Evolutionary conservation across 768 basidiomycete species (phyloP), one percentile per base, ranked within the genome.

Genomic region (Macrolepiota fuliginosa): DNA sequence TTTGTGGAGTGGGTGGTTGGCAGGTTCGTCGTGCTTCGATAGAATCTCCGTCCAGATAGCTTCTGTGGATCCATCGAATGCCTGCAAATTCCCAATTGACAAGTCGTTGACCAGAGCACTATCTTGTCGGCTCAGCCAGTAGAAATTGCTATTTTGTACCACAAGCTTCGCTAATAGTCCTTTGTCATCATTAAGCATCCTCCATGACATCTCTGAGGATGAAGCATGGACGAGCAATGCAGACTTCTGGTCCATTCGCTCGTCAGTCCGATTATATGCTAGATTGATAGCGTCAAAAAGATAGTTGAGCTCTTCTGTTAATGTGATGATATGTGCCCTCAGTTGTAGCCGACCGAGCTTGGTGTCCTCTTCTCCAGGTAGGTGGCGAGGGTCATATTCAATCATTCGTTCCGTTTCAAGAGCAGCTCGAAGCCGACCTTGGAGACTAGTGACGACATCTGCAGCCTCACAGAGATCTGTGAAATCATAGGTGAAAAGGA

Each of bases 31-130:
- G 63, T 88, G 80, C 69, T 95, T 93, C 3, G 87, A 84, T 46
- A 96, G 75, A 61, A 97, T 94, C 72, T 98, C 95, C 2, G 92
- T 81, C 86, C 94, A 97, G 32, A 87, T 70, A 1, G 93, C 94
- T 68, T 88, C 81, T 15, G 87, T 86, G 40, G 89, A 88, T 10
- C 90, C 91, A 75, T 97, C 94, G 66, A 95, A 90, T 5, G 92
- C 94, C 60, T 88, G 85, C 11, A 97, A 76, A 69, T 96, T 86
- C 4, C 87, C 82, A 52, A 96, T 82, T 15, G 82, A 79, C 51
- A 96, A 74, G 47, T 87, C 85, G 71, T 90, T 94, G 53, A 87
- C 86, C 0, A 89, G 90, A 2, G 94, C 93, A 62, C 93, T 88
- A 72, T 98, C 94, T 69, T 91, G 91, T 64, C 91, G 86, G 71